A percentile compares a stretch with the other conserved stretches of the same genome.
Conservation (phyloP, 129 eudicot genomes). For the Mikania micrantha region DNA sequence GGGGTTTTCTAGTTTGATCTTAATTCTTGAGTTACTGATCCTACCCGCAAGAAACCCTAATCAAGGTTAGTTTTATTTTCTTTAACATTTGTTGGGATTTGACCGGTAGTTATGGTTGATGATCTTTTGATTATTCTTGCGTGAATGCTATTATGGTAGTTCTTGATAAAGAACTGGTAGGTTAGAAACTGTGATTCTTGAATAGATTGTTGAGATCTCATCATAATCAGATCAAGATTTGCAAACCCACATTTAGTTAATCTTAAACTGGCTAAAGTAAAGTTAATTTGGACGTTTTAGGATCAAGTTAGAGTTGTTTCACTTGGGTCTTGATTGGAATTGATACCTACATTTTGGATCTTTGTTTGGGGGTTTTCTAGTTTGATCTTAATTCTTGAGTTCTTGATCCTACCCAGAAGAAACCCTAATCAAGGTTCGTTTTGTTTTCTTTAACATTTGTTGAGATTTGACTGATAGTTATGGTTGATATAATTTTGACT, state of each 20-base stretch:
- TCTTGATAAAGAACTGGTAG: slow-evolving; percentile 2
- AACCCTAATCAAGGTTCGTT: slow-evolving; percentile 19
- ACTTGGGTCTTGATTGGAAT: slow-evolving; percentile 14
- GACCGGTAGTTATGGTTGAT: background rate
- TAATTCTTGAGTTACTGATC: slow-evolving; percentile 9
- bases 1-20: slow-evolving; percentile 14
- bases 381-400: background rate
- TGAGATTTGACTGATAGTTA: background rate
- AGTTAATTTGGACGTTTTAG: too few species aligned
- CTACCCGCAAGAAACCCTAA: slow-evolving; percentile 6
- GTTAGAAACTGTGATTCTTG: background rate
- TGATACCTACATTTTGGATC: slow-evolving; percentile 21
- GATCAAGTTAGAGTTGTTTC: slow-evolving; percentile 20
- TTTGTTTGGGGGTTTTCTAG: slow-evolving; percentile 12
- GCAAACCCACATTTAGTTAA: background rate
- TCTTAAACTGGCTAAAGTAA: background rate
- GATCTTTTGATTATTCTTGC: background rate
- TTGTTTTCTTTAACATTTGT: background rate
- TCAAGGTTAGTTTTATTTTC: slow-evolving; percentile 21
- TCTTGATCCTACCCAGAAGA: slow-evolving; percentile 17
- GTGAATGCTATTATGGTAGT: background rate
- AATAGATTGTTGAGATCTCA: background rate
- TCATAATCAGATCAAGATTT: slow-evolving; percentile 10
- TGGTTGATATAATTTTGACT: background rate
- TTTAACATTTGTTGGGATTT: background rate